Percentiles rank a stretch among this genome's conserved stretches.
Conservation (phyloP, 148 eudicot genomes). For the Rhododendron griersonianum region DNA sequence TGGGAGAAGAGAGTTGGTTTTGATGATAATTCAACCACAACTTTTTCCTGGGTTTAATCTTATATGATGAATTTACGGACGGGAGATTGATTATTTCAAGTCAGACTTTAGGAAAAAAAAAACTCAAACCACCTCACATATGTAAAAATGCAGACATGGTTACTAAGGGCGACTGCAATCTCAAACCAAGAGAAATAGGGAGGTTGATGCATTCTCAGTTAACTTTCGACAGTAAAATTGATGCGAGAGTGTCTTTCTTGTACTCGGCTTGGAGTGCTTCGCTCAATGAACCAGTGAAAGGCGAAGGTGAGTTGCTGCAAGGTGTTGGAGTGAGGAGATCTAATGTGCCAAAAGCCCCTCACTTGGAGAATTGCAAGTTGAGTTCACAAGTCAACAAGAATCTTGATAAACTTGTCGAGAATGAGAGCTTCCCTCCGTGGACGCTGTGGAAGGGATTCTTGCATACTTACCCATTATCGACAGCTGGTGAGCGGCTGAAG, state of each 20-base stretch:
- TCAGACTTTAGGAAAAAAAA: not conserved
- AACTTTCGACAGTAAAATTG: conserved; percentile 8
- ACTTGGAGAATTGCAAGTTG: conserved; percentile 67
- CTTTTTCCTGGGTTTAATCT: not conserved
- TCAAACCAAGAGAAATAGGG: conserved; percentile 21
- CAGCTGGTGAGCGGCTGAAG: conserved; percentile 36
- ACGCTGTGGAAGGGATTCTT: conserved; percentile 80
- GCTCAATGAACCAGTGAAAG: conserved; percentile 25
- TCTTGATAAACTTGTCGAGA: conserved; percentile 51
- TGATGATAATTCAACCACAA: not conserved
- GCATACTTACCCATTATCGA: conserved; percentile 32
- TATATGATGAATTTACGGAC: not conserved
- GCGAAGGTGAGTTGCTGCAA: conserved; percentile 14
- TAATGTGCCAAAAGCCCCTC: conserved; percentile 71
- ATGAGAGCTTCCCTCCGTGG: conserved; percentile 75
- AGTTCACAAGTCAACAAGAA: conserved; percentile 37
- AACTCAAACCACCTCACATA: not conserved
- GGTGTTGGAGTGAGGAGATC: conserved; percentile 9
- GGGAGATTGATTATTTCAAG: not conserved
- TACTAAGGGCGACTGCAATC: conserved; percentile 26
- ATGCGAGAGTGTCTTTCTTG: conserved; percentile 38
- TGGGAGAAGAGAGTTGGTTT: not conserved
- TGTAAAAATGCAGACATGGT: conserved; percentile 21
- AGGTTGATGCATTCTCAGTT: conserved; percentile 17
- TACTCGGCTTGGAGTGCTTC: conserved; percentile 60